Percentiles rank a stretch among this genome's conserved stretches.
These are phyloP conservation scores for Dictyostelium capitatum DNA, from an alignment of 78 protist genomes.

Conservation along the genomic window DNA sequence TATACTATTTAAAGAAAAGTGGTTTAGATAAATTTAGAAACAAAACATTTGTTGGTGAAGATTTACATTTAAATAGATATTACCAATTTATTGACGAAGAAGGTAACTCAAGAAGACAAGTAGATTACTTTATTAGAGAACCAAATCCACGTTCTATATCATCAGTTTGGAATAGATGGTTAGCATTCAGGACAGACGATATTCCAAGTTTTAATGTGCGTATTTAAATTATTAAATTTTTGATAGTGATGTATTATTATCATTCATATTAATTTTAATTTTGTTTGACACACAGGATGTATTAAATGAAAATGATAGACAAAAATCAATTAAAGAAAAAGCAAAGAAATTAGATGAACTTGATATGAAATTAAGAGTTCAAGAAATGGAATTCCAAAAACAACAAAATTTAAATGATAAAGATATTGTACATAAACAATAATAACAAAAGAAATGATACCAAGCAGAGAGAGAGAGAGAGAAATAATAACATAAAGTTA, in stretches of 20 bases:
- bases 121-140: slow-evolving; percentile 6
- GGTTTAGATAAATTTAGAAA: background rate
- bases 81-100: background rate
- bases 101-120: background rate
- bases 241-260: background rate
- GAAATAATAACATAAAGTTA: too few species aligned
- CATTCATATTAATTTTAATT: too few species aligned
- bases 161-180: slow-evolving; percentile 19
- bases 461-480: too few species aligned
- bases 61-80: slow-evolving; percentile 6
- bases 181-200: background rate
- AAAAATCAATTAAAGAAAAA: slow-evolving; percentile 5
- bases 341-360: background rate
- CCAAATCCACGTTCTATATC: slow-evolving; percentile 7
- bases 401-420: background rate
- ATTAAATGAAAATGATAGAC: background rate
- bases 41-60: slow-evolving; percentile 9
- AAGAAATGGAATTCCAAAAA: slow-evolving; percentile 4
- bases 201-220: background rate
- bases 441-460: background rate
- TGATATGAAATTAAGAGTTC: background rate
- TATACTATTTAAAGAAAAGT: background rate
- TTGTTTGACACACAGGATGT: background rate
- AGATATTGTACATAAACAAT: background rate
- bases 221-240: too few species aligned